Base-by-base conservation (phyloP, 768 basidiomycete genomes). In the Boletus rubescentipes region DNA sequence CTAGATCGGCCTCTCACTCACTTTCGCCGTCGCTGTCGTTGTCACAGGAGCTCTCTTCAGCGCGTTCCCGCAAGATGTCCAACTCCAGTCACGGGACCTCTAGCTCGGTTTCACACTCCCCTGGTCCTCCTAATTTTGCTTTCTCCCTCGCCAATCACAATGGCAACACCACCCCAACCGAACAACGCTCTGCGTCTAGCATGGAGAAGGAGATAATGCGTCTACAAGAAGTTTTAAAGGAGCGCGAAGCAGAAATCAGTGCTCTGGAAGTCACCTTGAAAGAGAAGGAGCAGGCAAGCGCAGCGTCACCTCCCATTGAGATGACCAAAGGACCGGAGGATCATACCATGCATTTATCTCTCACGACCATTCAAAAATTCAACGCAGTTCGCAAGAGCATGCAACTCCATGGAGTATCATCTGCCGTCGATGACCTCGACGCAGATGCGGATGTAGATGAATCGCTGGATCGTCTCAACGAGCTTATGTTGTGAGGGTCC, bases 181-280 rank as follows among this genome's bases (percentile, higher is more conserved):
- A 79, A 54, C 89, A 92, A 62, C 84, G 95, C 44, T 91, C 93
- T 26, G 85, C 86, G 8, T 76, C 80, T 16, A 94, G 93, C 67
- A 78, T 97, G 55, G 94, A 97, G 72, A 87, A 89, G 64, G 96
- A 98, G 72, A 92, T 98, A 54, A 94, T 93, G 88, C 86, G 94
- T 53, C 73, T 98, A 40, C 96, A 98, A 69, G 88, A 93, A 63
- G 92, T 93, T 32, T 77, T 98, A 55, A 89, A 85, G 66, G 90
- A 93, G 58, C 82, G 95, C 45, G 96, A 98, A 71, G 79, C 84
- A n/a, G 96, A 98, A 71, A 98, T 98, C 46, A 75, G 78, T 43
- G 71, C 78, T 29, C 78, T 97, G 14, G 94, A 96, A 66, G 59
- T 69, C 36, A 75, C 74, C 18, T 60, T 85, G 54, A 73, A 74